Evolutionary conservation across 257 asterid genomes (phyloP).

Genomic region (Primulina tabacum): DNA sequence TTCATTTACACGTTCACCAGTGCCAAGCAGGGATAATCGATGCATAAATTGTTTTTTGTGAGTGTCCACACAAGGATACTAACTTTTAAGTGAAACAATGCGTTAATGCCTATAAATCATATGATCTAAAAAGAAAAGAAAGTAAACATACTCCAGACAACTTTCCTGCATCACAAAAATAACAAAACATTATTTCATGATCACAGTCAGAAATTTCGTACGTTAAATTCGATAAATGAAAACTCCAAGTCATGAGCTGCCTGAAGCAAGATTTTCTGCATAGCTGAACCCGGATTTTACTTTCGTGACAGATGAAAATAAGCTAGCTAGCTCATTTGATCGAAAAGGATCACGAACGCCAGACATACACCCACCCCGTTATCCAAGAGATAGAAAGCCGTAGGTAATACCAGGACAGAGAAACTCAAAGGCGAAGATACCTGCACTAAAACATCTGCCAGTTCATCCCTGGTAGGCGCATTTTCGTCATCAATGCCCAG

Average conservation of each 20-base stretch:
- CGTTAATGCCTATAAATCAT: no score
- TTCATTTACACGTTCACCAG: not conserved
- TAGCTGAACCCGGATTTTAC: no score
- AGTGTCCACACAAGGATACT: not conserved
- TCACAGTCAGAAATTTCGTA: no score
- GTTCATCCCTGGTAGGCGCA: conserved; percentile 93
- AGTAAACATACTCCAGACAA: no score
- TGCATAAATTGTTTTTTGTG: not conserved
- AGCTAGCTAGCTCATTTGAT: not conserved
- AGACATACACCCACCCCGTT: not conserved
- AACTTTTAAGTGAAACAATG: not conserved
- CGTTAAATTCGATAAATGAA: no score
- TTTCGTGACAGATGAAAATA: not conserved
- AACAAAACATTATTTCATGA: no score
- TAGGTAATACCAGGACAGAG: not conserved
- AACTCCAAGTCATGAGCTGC: no score
- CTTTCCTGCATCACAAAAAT: no score
- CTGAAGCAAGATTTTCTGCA: no score
- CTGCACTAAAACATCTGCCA: conserved; percentile 74
- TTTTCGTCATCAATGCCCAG: conserved; percentile 90
- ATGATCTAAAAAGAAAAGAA: no score
- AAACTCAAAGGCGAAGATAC: conserved; percentile 34
- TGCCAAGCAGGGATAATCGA: not conserved
- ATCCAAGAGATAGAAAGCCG: not conserved
- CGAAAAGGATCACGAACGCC: not conserved